Evolutionary conservation across 345 rosid species (phyloP).

Genomic region (Murraya paniculata): DNA sequence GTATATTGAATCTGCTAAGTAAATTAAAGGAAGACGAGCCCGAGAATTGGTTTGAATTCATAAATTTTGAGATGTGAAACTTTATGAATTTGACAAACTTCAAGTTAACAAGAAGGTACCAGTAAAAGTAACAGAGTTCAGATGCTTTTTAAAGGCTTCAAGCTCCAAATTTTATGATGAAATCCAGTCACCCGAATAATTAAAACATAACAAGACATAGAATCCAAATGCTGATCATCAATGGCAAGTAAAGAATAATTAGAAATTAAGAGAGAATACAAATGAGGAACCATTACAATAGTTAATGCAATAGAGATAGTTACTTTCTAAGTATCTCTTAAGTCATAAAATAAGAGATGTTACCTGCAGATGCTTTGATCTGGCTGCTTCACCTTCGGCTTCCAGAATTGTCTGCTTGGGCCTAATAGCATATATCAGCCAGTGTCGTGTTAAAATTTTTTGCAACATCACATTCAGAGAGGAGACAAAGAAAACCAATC

Average conservation of each 20-base stretch:
- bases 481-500: not conserved
- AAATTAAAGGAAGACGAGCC: too few relatives aligned
- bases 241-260: not conserved
- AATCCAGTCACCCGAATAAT: not conserved
- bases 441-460: slow-evolving; percentile 18
- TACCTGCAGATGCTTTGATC: slow-evolving; percentile 71
- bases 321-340: not conserved
- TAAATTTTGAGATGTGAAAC: not conserved
- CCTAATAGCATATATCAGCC: slow-evolving; percentile 41
- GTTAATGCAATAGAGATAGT: not conserved
- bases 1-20: too few relatives aligned
- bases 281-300: not conserved
- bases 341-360: not conserved
- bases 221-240: not conserved
- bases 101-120: not conserved
- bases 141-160: not conserved
- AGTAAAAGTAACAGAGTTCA: not conserved
- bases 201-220: not conserved
- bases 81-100: not conserved
- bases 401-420: slow-evolving; percentile 97
- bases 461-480: not conserved
- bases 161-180: not conserved
- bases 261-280: not conserved
- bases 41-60: too few relatives aligned
- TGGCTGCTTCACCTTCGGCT: slow-evolving; percentile 93